Evolutionary conservation across 192 early-diverging fungal genomes (phyloP).

Genomic region (Linnemannia schmuckeri): DNA sequence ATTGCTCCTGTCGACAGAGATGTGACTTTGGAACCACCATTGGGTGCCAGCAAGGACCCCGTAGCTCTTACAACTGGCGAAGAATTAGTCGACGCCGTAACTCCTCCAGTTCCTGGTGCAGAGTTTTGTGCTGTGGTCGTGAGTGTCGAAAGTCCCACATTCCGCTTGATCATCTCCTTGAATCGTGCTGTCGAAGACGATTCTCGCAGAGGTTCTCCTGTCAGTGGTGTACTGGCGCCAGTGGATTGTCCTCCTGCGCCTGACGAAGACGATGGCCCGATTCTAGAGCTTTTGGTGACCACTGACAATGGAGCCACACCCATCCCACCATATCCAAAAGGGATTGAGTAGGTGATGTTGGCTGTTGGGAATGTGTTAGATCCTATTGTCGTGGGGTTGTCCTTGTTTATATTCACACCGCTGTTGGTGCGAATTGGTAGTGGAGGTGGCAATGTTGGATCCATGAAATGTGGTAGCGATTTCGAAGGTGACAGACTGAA

Average conservation of each 20-base stretch:
- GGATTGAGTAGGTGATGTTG: slow-evolving; percentile 4
- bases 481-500: background rate
- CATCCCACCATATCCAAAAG: slow-evolving; percentile 21
- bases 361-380: background rate
- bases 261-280: background rate
- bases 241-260: background rate
- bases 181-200: slow-evolving; percentile 30
- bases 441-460: slow-evolving; percentile 17
- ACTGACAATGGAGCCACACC: slow-evolving; percentile 20
- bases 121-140: background rate
- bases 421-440: slow-evolving; percentile 14
- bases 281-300: slow-evolving; percentile 1
- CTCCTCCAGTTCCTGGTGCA: background rate
- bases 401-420: background rate
- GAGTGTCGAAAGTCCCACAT: slow-evolving; percentile 18
- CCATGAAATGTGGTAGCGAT: background rate
- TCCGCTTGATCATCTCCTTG: slow-evolving; percentile 44
- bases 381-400: background rate
- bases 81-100: background rate
- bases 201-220: background rate
- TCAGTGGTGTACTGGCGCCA: background rate
- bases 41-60: background rate
- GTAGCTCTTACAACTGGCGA: background rate
- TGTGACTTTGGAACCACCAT: background rate
- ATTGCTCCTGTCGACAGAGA: slow-evolving; percentile 2